Evolutionary conservation across 1,284 basidiomycete species (phyloP), one percentile per base, ranked within the genome.

Genomic region (Ganoderma lucidum): DNA sequence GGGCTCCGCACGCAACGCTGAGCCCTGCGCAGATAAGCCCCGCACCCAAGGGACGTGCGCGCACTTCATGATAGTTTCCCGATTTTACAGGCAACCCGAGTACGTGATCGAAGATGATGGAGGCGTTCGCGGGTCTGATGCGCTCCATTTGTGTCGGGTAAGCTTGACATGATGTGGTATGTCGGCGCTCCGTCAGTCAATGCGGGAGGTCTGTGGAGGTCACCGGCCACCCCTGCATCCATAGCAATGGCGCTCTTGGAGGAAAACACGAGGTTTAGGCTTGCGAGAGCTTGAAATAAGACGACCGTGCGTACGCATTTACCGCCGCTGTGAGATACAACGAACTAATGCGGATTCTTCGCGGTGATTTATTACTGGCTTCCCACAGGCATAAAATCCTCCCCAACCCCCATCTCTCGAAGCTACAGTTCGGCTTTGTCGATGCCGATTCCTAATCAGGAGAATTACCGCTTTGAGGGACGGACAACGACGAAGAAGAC

Each of bases 251-350:
- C 3, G 53, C 53, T 32, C 32, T 56, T 56, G 30, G 15, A 55
- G 28, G 53, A 55, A 30, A 55, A 0, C 53, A 56, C 32, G 53
- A 56, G 53, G 30, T 30, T 6, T 35, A 56, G 30, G 53, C 53
- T 56, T 56, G 30, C 53, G 53, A 56, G 23, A 56, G 32, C 53
- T 56, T 56, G 53, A 35, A 56, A 28, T 35, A 23, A 35, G 53
- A 32, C 53, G 35, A 19, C 30, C 17, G 53, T 56, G 32, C 30
- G 53, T 56, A 17, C 3, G 23, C 17, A 35, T 56, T 30, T 30
- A 35, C 17, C 53, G 3, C 8, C 30, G 23, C 48, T 28, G 48
- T 14, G 48, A 51, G 48, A 51, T 12, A 12, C 48, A 28, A 51
- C 23, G 48, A 28, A n/a, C 48, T 51, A 28, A 51, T 23, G 48